Base-by-base conservation (phyloP, 2,329 filamentous ascomycete species). In the Penicillium palitans region DNA sequence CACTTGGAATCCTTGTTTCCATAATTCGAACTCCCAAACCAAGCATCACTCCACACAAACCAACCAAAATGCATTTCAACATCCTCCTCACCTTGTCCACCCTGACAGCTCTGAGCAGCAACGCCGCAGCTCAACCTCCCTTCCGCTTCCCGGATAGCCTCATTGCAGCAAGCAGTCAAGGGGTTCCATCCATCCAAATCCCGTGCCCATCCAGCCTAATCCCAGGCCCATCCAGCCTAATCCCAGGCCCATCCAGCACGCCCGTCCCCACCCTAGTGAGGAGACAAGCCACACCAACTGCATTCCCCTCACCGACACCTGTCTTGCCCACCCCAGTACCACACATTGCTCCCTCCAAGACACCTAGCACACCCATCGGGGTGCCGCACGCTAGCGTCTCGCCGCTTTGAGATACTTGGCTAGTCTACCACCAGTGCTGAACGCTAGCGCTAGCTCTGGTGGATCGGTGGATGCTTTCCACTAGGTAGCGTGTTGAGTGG, bases 1-100 rank as follows among this genome's bases (percentile, higher is more conserved):
- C 24, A 29, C 6, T 33, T 25, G 9, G 3, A 2, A 19, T 27
- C 12, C 40, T 17, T 10, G 6, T 24, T 39, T 7, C 12, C 17
- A 53, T 8, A 25, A 37, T 54, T 35, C 6, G 27, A n/a, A 13
- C 3, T 4, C n/a, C n/a, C 25, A n/a, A 24, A 13, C 8, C n/a
- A 37, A 37, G 9, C 27, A 31, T 21, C 25, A 21, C n/a, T 46
- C 44, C 25, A 46, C 5, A 46, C 33, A 35, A 35, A 13, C 7
- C 12, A 31, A 39, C 17, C 21, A 37, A 39, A 21, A 55, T 54
- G 52, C 33, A 48, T 6, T 24, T 47, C 31, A 46, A 47, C 29
- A 19, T 54, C 52, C 42, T 54, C n/a, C 42, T 54, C 13, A 37
- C 29, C 17, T 4, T 50, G 47, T 50, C 47, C 21, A 24, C 52